Conservation (phyloP, 2,329 filamentous ascomycete genomes). For the Canariomyces notabilis region DNA sequence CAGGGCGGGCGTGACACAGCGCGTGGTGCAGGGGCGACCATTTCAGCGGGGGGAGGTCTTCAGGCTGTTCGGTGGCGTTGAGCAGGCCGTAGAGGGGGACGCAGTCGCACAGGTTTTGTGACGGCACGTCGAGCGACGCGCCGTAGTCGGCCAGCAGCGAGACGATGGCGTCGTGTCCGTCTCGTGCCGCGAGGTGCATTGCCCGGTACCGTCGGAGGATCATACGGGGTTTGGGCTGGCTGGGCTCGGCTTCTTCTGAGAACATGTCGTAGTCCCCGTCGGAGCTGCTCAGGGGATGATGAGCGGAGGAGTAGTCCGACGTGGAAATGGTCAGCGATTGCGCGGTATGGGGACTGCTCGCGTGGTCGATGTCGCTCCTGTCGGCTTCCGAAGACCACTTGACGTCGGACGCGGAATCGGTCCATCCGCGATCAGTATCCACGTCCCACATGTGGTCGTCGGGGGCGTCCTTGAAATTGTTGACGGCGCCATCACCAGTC, state of each 20-base stretch:
- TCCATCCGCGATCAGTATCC: conserved; percentile 7
- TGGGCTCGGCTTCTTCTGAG: conserved; percentile 16
- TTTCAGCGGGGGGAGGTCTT: neutral
- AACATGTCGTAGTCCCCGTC: conserved; percentile 16
- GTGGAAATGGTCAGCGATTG: conserved; percentile 12
- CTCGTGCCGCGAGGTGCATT: conserved; percentile 25
- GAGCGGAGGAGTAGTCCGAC: conserved; percentile 12
- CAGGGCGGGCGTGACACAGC: conserved; percentile 23
- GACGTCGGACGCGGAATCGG: conserved; percentile 1
- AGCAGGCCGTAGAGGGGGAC: conserved; percentile 18
- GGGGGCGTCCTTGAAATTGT: too few relatives aligned
- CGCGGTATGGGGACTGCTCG: conserved; percentile 8
- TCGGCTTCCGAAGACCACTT: conserved; percentile 16
- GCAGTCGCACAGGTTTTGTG: conserved; percentile 23
- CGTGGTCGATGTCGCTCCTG: conserved; percentile 16
- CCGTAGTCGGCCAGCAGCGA: conserved; percentile 22
- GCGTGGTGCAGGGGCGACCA: conserved; percentile 28
- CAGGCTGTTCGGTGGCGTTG: conserved; percentile 19
- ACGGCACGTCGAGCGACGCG: conserved; percentile 18
- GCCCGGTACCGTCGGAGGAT: conserved; percentile 19
- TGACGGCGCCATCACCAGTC: neutral
- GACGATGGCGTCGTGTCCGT: conserved; percentile 23
- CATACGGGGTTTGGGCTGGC: neutral
- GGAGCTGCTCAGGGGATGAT: conserved; percentile 4
- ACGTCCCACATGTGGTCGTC: conserved; percentile 19